Evolutionary conservation across 805 yeast genomes (phyloP), one percentile per base, ranked within the genome.

Genomic region (Zygosaccharomyces gambellarensis): DNA sequence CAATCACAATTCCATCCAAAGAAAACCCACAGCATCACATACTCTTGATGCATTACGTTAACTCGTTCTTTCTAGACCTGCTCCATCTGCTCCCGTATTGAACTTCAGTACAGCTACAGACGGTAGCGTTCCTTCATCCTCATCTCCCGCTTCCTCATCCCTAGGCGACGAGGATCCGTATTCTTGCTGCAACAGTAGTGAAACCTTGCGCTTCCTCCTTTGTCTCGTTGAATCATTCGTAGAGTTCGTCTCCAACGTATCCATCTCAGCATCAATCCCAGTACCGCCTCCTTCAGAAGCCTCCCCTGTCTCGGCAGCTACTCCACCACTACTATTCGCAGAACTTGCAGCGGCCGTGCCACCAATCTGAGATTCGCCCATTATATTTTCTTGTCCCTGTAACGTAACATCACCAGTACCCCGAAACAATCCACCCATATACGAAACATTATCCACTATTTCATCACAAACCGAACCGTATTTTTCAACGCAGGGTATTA

Each of bases 381-480:
- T 30, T 19, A 51, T 36, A 12, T 50, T 12, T 46, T 56, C 2
- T 21, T 51, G 38, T 8, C 11, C 41, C 17, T 46, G 40, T 31
- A 85, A 65, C 53, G 81, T 79, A 22, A 84, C 85, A 59, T 81
- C 78, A 1, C 89, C 90, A 27, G 87, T 78, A 42, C 81, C 78
- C 61, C 89, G 95, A 58, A 88, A 79, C 67, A 89, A 84, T 29
- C 77, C 77, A 61, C 87, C 87, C 84, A 95, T 83, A 67, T 87
- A 87, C 48, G 78, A 77, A 5, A 80, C 82, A 48, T 83, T 83
- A 28, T 74, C 69, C 84, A 89, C 82, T 3, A 87, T 80, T 29
- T 77, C 72, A 38, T 73, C 77, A 11, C 88, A 80, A 36, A 78
- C 77, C 11, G 62, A 59, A 17, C 84, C 79, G 60, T 86, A 87